Evolutionary conservation across 169 alveolate genomes (phyloP), one percentile per base, ranked within the genome.

Genomic region (Plasmodium berghei): DNA sequence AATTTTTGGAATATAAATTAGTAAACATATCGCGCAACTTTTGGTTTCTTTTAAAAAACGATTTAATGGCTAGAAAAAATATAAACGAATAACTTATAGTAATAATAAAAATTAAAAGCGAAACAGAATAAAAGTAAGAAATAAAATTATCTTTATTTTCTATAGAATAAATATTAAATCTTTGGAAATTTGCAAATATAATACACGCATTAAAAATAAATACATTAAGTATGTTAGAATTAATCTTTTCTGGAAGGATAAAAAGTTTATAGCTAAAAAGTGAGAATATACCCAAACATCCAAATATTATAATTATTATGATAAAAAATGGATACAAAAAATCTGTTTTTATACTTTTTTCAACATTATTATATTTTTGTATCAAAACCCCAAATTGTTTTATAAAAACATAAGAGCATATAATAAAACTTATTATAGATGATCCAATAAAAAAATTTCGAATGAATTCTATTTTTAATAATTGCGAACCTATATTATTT

Each of bases 121-220:
- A 87, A 18, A 71, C 72, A 16, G 59, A 46, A 61, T 69, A 86
- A 49, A 70, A 71, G 16, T 71, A 71, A 18, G 74, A 10, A 45
- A 61, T 48, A 26, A 46, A 59, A 20, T 58, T 71, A 20, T 72
- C 87, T 61, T 86, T 70, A 48, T 34, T 46, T 18, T 59, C 26
- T 22, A 58, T 59, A 9, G 91, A 86, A 5, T 86, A 71, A 20
- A 86, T 71, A 72, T 71, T 69, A 18, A 86, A 62, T 5, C 86
- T 74, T 86, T 72, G 91, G 16, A 86, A 86, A 63, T 86, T 86
- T 42, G 75, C 86, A 86, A 86, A 86, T 55, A 62, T 49, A 34
- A 86, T 59, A 86, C 87, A 86, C 18, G 72, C 40, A 54, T 86
- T 86, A 34, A 86, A 86, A 86, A 86, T 86, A 55, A 70, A 86